Evolutionary conservation across 345 rosid genomes (phyloP).

Genomic region (Eucalyptus microcorys): DNA sequence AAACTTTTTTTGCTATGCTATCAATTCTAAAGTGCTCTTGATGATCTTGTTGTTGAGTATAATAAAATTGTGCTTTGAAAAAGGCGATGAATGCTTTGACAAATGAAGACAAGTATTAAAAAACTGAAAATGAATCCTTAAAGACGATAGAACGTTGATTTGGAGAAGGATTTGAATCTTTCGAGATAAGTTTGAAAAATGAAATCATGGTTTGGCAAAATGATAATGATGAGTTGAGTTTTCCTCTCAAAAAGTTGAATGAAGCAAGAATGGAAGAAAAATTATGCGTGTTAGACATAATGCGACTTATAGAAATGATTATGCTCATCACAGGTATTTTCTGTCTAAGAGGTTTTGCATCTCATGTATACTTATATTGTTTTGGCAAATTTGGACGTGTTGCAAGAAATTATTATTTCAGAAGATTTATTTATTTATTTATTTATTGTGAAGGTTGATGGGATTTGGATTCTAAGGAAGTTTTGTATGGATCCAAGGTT

Average conservation of each 20-base stretch:
- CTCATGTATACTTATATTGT: neutral
- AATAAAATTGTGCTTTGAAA: neutral
- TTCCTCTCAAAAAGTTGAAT: neutral
- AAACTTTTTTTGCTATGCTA: neutral
- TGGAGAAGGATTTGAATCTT: neutral
- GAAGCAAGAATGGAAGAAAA: neutral
- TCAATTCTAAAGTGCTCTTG: neutral
- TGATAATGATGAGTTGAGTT: neutral
- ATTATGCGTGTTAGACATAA: neutral
- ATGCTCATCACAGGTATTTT: neutral
- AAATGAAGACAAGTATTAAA: neutral
- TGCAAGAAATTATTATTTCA: neutral
- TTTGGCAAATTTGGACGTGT: neutral
- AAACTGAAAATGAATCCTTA: neutral
- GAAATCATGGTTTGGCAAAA: neutral
- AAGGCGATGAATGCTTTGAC: neutral
- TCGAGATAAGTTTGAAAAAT: neutral
- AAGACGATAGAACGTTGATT: neutral
- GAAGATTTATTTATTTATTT: neutral
- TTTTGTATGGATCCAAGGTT: neutral
- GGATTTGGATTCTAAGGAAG: neutral
- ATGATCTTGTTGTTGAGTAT: neutral
- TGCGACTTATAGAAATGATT: neutral
- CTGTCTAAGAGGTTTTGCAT: neutral
- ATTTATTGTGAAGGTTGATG: neutral